Evolutionary conservation across 371 early-diverging fungal species (phyloP).

Genomic region (Lichtheimia hyalospora): DNA sequence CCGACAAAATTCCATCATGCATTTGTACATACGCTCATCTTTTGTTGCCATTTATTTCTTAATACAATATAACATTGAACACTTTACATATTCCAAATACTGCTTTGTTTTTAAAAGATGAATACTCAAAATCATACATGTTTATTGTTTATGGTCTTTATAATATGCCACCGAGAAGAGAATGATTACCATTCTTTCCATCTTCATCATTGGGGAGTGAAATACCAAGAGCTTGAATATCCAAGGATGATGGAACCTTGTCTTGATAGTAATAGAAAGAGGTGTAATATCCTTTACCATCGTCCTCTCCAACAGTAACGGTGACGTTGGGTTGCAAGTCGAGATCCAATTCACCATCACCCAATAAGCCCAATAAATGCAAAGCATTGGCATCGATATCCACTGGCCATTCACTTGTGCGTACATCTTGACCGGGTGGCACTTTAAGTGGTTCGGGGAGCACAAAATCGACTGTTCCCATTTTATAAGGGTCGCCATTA

Average conservation of each 20-base stretch:
- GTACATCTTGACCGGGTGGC: slow-evolving; percentile 23
- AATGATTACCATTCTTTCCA: neutral
- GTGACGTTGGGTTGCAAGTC: slow-evolving; percentile 37
- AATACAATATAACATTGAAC: too few relatives aligned
- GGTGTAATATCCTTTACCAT: slow-evolving; percentile 16
- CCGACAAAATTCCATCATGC: too few relatives aligned
- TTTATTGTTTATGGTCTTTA: too few relatives aligned
- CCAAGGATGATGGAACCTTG: slow-evolving; percentile 21
- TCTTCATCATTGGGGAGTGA: slow-evolving; percentile 10
- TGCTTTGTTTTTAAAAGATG: too few relatives aligned
- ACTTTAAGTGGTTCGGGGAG: slow-evolving; percentile 27
- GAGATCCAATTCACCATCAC: slow-evolving; percentile 17
- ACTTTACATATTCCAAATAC: too few relatives aligned
- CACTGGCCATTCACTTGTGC: slow-evolving; percentile 21
- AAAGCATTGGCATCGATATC: slow-evolving; percentile 16
- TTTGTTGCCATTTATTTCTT: too few relatives aligned
- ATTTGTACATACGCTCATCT: too few relatives aligned
- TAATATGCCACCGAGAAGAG: too few relatives aligned
- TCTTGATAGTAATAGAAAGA: slow-evolving; percentile 34
- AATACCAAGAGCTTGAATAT: slow-evolving; percentile 11
- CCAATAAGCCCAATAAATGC: slow-evolving; percentile 12
- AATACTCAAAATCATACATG: too few relatives aligned
- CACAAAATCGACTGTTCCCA: slow-evolving; percentile 21
- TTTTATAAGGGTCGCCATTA: slow-evolving; percentile 18
- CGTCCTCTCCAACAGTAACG: slow-evolving; percentile 31